Evolutionary conservation across 2,329 filamentous ascomycete genomes (phyloP).

Genomic region (Tolypocladium cylindrosporum): DNA sequence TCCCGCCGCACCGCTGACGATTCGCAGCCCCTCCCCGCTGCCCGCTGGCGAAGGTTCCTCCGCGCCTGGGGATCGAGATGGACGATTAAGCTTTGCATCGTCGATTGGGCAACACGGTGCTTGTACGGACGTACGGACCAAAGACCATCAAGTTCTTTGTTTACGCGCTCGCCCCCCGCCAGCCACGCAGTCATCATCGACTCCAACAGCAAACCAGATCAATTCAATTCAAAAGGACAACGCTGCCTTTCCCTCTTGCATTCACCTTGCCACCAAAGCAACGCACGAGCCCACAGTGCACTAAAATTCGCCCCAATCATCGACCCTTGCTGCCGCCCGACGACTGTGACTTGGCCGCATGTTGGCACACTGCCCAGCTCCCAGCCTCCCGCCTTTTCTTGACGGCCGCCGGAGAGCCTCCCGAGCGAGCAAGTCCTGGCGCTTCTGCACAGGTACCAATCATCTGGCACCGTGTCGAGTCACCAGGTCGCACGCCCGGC

Average conservation of each 20-base stretch:
- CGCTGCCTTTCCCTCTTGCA: background rate
- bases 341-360: background rate
- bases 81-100: background rate
- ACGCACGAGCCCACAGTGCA: background rate
- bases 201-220: background rate
- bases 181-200: background rate
- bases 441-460: background rate
- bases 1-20: background rate
- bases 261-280: background rate
- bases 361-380: background rate
- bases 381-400: conserved; percentile 1
- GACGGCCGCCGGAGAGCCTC: background rate
- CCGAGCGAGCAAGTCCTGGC: background rate
- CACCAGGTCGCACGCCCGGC: background rate
- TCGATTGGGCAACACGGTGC: background rate
- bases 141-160: background rate
- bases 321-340: background rate
- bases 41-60: background rate
- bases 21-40: background rate
- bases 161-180: background rate
- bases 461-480: background rate
- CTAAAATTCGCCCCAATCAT: background rate
- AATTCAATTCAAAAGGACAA: background rate
- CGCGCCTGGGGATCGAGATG: background rate
- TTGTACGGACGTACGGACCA: background rate